Base-by-base conservation (phyloP, 768 basidiomycete species). In the Tricholoma flavovirens region DNA sequence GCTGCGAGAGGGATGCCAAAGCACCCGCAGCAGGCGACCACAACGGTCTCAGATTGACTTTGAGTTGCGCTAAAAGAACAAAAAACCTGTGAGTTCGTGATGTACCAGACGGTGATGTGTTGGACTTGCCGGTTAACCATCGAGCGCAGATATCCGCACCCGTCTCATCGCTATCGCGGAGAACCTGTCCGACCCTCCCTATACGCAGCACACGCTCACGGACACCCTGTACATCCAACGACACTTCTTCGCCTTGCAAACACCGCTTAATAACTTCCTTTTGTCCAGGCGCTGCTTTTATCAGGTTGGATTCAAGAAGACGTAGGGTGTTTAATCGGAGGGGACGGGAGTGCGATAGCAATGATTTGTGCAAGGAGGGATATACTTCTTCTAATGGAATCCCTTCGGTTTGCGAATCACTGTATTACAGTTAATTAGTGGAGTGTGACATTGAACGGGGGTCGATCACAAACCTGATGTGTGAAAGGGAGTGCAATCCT, bases 41-140 rank as follows among this genome's bases (percentile, higher is more conserved):
- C 14, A 97, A 66, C 0, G 97, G 97, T 26, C 91, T 82, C 45
- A 98, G 73, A 67, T 94, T 96, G 58, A 98, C 88, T 73, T 98
- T 98, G 52, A 98, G 76, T 67, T 97, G 95, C 5, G 89, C 91
- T 88, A 63, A 22, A 54, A 17, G 11, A 22, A 2, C 49, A 33
- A 32, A 12, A 19, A 40, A 46, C 42, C 19, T 33, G 21, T 21
- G 32, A 51, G 2, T 9, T 14, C 11, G 14, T 15, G 24, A 26
- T 26, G 35, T 15, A 36, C 17, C 5, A 6, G 12, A n/a, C n/a
- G n/a, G 14, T 15, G 24, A 26, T 26, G 35, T 15, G 15, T 8
- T 2, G 5, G 12, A 72, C 78, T 55, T 50, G 90, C 89, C 86
- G 26, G 87, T 79, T 19, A 93, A 67, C 88, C 92, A 94, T 40